Evolutionary conservation across 164 flowering plant genomes (phyloP).

Genomic region (Vitis labrusca): DNA sequence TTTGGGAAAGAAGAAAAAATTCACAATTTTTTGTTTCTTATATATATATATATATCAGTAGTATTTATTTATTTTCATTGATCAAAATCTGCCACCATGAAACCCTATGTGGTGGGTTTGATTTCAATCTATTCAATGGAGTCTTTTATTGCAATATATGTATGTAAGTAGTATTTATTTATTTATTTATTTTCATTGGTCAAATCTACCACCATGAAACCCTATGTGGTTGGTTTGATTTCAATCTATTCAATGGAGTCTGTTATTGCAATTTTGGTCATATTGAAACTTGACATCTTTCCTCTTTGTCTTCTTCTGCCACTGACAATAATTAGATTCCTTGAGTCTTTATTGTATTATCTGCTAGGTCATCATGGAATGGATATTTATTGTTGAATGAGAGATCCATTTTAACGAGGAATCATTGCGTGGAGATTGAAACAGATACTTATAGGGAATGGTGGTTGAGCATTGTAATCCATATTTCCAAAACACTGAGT

Average conservation of each 20-base stretch:
- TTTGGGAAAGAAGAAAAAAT: too few relatives aligned
- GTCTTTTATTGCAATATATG: not conserved
- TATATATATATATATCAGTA: too few relatives aligned
- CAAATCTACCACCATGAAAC: not conserved
- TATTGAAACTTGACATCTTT: not conserved
- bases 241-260: not conserved
- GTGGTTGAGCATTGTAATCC: too few relatives aligned
- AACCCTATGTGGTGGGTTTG: not conserved
- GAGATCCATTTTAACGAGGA: too few relatives aligned
- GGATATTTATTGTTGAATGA: too few relatives aligned
- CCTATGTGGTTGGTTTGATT: not conserved
- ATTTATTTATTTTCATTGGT: not conserved
- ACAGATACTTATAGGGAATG: too few relatives aligned
- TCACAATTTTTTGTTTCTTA: too few relatives aligned
- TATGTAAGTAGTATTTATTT: too few relatives aligned
- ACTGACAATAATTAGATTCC: not conserved
- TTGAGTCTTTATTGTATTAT: not conserved
- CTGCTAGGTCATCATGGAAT: not conserved
- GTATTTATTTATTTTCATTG: not conserved
- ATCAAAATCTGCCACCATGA: not conserved
- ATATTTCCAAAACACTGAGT: too few relatives aligned
- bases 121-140: not conserved
- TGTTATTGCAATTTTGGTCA: not conserved
- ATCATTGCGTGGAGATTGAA: too few relatives aligned
- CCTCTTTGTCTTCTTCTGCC: not conserved